phyloP scores from a whole-genome alignment of 768 basidiomycete species.

The Cystofilobasidium macerans region DNA sequence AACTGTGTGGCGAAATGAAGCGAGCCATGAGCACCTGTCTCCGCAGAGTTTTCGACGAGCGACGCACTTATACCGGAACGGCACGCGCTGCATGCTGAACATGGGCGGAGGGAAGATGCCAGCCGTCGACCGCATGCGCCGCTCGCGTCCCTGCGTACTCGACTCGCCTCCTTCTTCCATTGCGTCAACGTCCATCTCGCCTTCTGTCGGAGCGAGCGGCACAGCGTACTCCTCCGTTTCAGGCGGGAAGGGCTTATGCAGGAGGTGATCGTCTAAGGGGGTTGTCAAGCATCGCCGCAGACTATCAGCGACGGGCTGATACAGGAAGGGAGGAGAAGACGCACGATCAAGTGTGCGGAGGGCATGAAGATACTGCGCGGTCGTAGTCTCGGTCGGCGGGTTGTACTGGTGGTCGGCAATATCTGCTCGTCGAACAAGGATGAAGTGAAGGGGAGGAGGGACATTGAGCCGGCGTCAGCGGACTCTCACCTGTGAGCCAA shows the following conservation, averaged over 20 bases:
- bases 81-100: constrained; percentile 17
- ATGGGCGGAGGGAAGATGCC: constrained; percentile 17
- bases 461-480: background rate
- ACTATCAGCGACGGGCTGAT: background rate
- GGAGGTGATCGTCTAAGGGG: background rate
- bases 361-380: background rate
- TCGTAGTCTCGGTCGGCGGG: background rate
- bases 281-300: background rate
- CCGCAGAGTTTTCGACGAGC: background rate
- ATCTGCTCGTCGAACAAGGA: constrained; percentile 6
- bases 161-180: constrained; percentile 15
- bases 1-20: too few species aligned
- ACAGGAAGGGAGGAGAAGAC: background rate
- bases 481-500: background rate
- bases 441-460: background rate
- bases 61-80: constrained; percentile 19
- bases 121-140: constrained; percentile 3
- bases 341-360: background rate
- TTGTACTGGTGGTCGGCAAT: constrained; percentile 21
- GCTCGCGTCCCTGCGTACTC: background rate
- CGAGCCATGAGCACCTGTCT: too few species aligned
- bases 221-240: constrained; percentile 4
- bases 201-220: background rate
- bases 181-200: constrained; percentile 16
- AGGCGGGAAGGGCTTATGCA: background rate